A percentile compares a stretch with the other conserved stretches of the same genome.
These are phyloP conservation scores for Leishmania lainsoni DNA, from an alignment of 208 protist genomes.

Conservation along the genomic window DNA sequence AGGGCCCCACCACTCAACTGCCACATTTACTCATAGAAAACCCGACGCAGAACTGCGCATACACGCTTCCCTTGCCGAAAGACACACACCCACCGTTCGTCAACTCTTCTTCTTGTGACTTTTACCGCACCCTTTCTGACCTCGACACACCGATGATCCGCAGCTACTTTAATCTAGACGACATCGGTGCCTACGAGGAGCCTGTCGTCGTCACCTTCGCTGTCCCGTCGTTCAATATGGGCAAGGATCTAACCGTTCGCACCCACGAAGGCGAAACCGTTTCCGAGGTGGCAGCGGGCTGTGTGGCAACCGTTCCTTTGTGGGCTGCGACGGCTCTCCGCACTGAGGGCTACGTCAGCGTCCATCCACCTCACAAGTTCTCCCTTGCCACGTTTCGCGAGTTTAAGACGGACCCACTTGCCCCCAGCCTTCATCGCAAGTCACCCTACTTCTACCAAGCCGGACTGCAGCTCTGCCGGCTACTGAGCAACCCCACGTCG, in stretches of 20 bases:
- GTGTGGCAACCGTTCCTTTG: slow-evolving; percentile 54
- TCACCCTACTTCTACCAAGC: slow-evolving; percentile 76
- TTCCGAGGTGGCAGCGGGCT: slow-evolving; percentile 52
- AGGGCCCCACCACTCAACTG: neutral
- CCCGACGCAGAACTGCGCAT: neutral
- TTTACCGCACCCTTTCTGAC: neutral
- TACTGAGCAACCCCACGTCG: slow-evolving; percentile 53
- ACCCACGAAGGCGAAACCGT: slow-evolving; percentile 44
- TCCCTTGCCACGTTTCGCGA: slow-evolving; percentile 69
- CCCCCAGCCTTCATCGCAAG: slow-evolving; percentile 58
- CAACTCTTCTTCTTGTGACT: neutral
- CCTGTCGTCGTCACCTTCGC: slow-evolving; percentile 60
- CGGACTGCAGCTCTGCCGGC: slow-evolving; percentile 52
- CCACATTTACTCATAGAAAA: neutral
- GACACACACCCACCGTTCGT: neutral
- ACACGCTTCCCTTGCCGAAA: neutral
- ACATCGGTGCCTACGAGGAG: slow-evolving; percentile 55
- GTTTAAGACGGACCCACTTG: slow-evolving; percentile 79
- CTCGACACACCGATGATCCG: slow-evolving; percentile 51
- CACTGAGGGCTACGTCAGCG: slow-evolving; percentile 47
- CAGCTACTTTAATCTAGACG: slow-evolving; percentile 74
- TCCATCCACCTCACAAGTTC: slow-evolving; percentile 55
- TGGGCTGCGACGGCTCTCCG: slow-evolving; percentile 68
- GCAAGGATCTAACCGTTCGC: slow-evolving; percentile 45
- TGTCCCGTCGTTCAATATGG: slow-evolving; percentile 56